Conservation (phyloP, 768 basidiomycete species). For the Suillus hirtellus region DNA sequence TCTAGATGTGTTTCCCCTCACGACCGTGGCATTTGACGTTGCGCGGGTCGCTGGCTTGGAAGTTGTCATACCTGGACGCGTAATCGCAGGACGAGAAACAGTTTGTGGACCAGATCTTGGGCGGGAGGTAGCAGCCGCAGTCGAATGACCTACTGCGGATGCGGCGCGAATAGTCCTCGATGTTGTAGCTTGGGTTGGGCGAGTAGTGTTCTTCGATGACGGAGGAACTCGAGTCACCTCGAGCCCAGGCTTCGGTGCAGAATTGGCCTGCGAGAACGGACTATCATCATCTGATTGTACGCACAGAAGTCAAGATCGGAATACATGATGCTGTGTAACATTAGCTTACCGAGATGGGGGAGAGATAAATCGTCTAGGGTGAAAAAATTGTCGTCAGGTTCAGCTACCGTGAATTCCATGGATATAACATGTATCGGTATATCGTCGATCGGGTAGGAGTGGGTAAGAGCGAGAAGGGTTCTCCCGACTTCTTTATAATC, state of each 20-base stretch:
- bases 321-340: neutral
- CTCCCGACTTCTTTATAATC: slow-evolving; percentile 46
- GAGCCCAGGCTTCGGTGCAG: neutral
- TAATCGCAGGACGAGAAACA: neutral
- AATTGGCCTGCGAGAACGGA: slow-evolving; percentile 25
- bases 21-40: neutral
- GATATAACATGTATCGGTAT: slow-evolving; percentile 18
- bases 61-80: neutral
- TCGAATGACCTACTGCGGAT: neutral
- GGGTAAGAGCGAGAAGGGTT: slow-evolving; percentile 37
- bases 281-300: slow-evolving; percentile 27
- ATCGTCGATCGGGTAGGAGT: slow-evolving; percentile 37
- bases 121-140: neutral
- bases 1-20: slow-evolving; percentile 5
- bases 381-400: slow-evolving; percentile 26
- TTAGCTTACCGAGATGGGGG: slow-evolving; percentile 26
- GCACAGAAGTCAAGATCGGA: slow-evolving; percentile 1
- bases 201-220: neutral
- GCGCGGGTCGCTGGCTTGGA: neutral
- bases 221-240: neutral
- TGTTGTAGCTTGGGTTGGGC: neutral
- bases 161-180: neutral
- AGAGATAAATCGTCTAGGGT: slow-evolving; percentile 18
- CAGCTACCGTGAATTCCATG: slow-evolving; percentile 22
- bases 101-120: slow-evolving; percentile 2